Evolutionary conservation across 1,139 yeast species (phyloP), one percentile per base, ranked within the genome.

Genomic region (Pneumocystis murina): DNA sequence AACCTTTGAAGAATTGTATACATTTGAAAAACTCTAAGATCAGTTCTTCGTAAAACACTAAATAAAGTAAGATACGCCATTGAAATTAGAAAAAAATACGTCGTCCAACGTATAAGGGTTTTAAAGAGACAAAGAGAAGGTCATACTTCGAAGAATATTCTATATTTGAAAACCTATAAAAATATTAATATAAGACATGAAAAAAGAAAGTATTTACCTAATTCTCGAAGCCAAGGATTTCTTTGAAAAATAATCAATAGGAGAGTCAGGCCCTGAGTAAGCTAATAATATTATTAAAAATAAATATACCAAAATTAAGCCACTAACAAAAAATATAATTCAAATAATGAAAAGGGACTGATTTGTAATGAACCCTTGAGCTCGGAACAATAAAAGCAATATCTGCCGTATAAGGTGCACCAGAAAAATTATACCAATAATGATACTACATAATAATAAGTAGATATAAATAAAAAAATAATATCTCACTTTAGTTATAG

Each of bases 331-430:
- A 7, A 41, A 41, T 1, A 41, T 41, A 41, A 3, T 6, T n/a
- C 6, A 41, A 8, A 41, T 41, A 41, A 41, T 10, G 20, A 6
- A 7, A 2, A 41, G 54, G 54, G 3, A 17, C 28, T 2, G 54
- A 41, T 89, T 88, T 76, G 92, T 98, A 73, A 92, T 97, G 40
- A 97, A 7, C 97, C 64, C 92, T 75, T 65, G 91, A 77, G 73
- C 91, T 97, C 36, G 92, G 82, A 69, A 78, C 80, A 73, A 89
- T 87, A 63, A 80, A 82, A 14, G 82, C 79, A 0, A 97, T 95
- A 69, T 83, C 83, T 36, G 81, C 78, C 62, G 81, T 80, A 87
- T 92, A 87, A 64, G 80, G 74, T 17, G 75, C 75, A 65, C 80
- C 78, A 70, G 84, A 85, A 70, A 87, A 1, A 96, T 96, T 14